Evolutionary conservation across 2,329 filamentous ascomycete species (phyloP), one percentile per base, ranked within the genome.

Genomic region (Trichophyton verrucosum): DNA sequence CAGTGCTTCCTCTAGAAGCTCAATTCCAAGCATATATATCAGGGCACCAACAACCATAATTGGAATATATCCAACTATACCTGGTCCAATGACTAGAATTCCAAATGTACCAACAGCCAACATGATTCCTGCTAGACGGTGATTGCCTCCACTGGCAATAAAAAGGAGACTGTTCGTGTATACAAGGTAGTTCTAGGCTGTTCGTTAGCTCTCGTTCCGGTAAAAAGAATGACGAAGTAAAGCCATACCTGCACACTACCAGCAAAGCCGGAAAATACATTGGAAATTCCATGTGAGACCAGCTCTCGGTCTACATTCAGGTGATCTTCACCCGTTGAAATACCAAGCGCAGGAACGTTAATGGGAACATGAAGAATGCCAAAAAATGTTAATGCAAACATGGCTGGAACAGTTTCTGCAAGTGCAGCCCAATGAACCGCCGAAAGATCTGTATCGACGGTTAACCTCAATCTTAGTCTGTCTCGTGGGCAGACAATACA

Each of bases 121-220:
- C 78, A 96, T 82, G 27, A 91, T 81, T 2, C 94, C 94, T 7
- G 91, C 94, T 51, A 95, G 77, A 57, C 94, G 86, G 68, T 85
- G 91, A 70, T 95, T 85, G 20, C 92, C 94, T 15, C 94, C 94
- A 55, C 91, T 95, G 27, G 88, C 85, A 71, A 97, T 95, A 74
- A 99, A 97, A 61, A 99, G 85, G n/a, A 96, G 83, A 64, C 91
- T 96, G 71, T 99, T 99, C 62, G 92, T 92, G 69, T 97, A 99
- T 0, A 99, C 94, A 1, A 99, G 82, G 70, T 99, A 99, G 72
- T 99, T 99, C 74, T 95, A 82, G 40, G 20, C 20, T 13, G n/a
- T 1, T 13, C 22, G 63, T 74, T 58, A 58, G 56, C 51, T 7
- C 30, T 7, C 3, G 24, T 17, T 11, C 7, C 11, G 56, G 3